Conservation (phyloP, 176 grass and related monocot genomes). For the Rhynchospora breviuscula region DNA sequence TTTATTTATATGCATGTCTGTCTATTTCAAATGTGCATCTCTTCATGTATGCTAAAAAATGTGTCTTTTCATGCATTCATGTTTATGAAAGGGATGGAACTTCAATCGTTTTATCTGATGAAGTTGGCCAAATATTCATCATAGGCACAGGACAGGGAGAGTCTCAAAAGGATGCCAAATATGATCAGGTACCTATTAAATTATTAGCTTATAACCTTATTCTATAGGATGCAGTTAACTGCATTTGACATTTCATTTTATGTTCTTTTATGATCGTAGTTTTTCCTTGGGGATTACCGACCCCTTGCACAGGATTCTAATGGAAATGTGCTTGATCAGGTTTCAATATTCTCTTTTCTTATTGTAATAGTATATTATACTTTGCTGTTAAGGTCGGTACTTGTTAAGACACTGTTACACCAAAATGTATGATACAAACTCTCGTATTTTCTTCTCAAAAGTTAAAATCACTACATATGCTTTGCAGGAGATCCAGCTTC, state of each 20-base stretch:
- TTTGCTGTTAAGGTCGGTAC: conserved; percentile 4
- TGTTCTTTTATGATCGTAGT: conserved; percentile 37
- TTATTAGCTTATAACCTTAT: conserved; percentile 9
- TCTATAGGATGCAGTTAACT: conserved; percentile 4
- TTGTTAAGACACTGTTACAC: background rate
- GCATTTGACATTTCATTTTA: background rate
- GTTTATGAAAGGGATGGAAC: conserved; percentile 68
- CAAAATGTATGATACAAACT: background rate
- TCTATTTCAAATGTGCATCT: background rate
- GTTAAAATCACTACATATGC: background rate
- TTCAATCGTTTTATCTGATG: conserved; percentile 88
- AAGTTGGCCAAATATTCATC: conserved; percentile 98
- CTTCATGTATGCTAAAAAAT: background rate
- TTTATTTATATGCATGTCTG: too few species aligned
- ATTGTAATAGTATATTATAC: background rate
- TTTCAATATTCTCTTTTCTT: conserved; percentile 21
- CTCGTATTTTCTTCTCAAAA: background rate
- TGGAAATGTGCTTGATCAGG: conserved; percentile 87
- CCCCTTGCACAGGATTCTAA: conserved; percentile 73
- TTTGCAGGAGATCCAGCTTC: conserved; percentile 84
- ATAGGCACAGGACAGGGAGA: conserved; percentile 93
- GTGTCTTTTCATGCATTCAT: conserved; percentile 4
- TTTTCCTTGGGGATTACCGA: conserved; percentile 98
- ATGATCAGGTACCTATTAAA: conserved; percentile 70
- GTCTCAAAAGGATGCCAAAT: conserved; percentile 97